These are phyloP conservation scores for Pythium periplocum DNA, from an alignment of 352 stramenopile species.

Conservation along the genomic window DNA sequence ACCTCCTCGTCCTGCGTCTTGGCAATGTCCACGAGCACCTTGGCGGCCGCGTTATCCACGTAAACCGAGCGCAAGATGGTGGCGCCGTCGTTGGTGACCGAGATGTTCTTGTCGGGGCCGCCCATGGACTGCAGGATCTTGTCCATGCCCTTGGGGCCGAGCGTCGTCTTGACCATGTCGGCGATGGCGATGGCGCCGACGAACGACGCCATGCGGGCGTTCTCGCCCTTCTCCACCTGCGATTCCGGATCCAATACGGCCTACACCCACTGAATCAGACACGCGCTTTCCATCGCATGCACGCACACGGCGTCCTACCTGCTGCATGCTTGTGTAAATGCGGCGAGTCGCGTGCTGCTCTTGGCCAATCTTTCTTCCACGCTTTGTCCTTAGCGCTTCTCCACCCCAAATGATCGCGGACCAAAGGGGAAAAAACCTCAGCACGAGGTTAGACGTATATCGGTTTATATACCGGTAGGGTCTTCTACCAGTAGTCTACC, in stretches of 20 bases:
- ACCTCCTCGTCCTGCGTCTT: slow-evolving; percentile 99
- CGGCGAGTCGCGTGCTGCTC: no score
- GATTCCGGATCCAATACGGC: slow-evolving; percentile 74
- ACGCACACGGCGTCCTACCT: no score
- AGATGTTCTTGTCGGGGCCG: slow-evolving; percentile 84
- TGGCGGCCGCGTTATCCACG: slow-evolving; percentile 98
- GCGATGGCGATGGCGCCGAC: slow-evolving; percentile 99
- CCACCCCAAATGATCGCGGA: no score
- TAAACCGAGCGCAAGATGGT: slow-evolving; percentile 98
- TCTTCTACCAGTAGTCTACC: no score
- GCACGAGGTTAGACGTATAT: no score
- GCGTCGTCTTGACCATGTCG: slow-evolving; percentile 99
- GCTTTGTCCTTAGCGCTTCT: no score
- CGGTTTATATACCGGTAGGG: no score
- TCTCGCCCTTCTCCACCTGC: slow-evolving; percentile 94
- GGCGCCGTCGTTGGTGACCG: slow-evolving; percentile 98
- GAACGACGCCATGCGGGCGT: slow-evolving; percentile 98
- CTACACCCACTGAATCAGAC: slow-evolving; percentile 8
- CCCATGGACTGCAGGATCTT: slow-evolving; percentile 98
- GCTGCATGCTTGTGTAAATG: no score
- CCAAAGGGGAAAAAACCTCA: no score
- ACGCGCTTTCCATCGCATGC: no score
- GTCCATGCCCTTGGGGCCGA: slow-evolving; percentile 99
- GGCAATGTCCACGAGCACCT: slow-evolving; percentile 98
- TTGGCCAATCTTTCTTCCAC: no score